These are phyloP conservation scores for Fusarium sp. DNA, from an alignment of 2,329 filamentous ascomycete species.

Conservation along the genomic window DNA sequence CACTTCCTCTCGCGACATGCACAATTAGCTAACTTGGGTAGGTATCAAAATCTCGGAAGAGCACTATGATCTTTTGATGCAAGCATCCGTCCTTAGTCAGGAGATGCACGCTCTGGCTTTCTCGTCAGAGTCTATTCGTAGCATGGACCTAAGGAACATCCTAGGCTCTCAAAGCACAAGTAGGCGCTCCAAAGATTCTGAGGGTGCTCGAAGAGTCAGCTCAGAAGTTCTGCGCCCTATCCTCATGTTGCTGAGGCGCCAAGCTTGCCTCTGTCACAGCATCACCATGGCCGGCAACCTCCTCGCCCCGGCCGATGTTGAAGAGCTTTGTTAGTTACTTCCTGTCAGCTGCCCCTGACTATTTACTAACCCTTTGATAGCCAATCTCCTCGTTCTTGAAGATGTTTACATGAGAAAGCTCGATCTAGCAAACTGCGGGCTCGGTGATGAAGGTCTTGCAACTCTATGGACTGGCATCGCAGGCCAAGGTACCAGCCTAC, in stretches of 20 bases:
- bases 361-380: conserved; percentile 31
- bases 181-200: conserved; percentile 34
- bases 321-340: conserved; percentile 55
- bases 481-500: conserved; percentile 55
- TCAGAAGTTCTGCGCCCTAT: conserved; percentile 59
- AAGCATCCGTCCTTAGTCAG: conserved; percentile 61
- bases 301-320: conserved; percentile 56
- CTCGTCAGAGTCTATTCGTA: conserved; percentile 62
- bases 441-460: conserved; percentile 58
- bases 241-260: conserved; percentile 57
- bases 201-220: conserved; percentile 42
- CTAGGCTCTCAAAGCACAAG: conserved; percentile 43
- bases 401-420: conserved; percentile 56
- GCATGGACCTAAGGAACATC: conserved; percentile 61
- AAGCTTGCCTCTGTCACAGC: conserved; percentile 59
- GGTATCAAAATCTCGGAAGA: conserved; percentile 58
- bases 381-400: conserved; percentile 47
- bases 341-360: background rate
- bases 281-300: conserved; percentile 60
- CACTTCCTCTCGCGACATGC: background rate
- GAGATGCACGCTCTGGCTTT: conserved; percentile 65
- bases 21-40: conserved; percentile 32
- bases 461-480: conserved; percentile 58
- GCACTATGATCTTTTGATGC: conserved; percentile 57
- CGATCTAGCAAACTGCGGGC: conserved; percentile 59